Conservation (phyloP, 2,329 filamentous ascomycete species). For the Allantophomopsis lycopodina region DNA sequence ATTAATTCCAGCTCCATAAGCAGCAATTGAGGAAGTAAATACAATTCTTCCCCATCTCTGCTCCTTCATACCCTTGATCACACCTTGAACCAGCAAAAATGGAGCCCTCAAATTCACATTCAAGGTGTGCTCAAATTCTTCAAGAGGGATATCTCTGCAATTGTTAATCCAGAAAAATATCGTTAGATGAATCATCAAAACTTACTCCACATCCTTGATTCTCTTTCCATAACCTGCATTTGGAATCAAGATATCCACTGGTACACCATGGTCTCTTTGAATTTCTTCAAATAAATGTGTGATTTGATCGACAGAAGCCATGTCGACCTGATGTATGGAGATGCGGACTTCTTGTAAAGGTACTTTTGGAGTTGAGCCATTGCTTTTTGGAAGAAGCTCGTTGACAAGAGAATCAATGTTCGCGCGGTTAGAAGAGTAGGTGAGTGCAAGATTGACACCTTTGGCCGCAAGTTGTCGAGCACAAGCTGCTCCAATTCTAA, state of each 20-base stretch:
- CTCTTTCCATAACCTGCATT: conserved; percentile 55
- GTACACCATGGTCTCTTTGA: conserved; percentile 32
- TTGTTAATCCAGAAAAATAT: not conserved
- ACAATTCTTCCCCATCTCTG: conserved; percentile 20
- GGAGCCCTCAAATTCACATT: conserved; percentile 13
- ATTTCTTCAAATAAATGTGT: conserved; percentile 39
- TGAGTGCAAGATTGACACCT: conserved; percentile 41
- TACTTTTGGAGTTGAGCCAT: conserved; percentile 8
- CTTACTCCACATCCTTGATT: conserved; percentile 20
- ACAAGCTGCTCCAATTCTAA: conserved; percentile 45
- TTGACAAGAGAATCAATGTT: conserved; percentile 22
- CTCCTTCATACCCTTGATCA: conserved; percentile 20
- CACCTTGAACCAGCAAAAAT: conserved; percentile 13
- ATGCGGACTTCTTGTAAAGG: conserved; percentile 25
- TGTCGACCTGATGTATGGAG: conserved; percentile 42
- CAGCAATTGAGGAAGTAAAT: conserved; percentile 11
- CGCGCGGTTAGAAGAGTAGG: conserved; percentile 35
- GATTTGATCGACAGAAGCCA: conserved; percentile 37
- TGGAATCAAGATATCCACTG: conserved; percentile 45
- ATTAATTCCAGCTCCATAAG: conserved; percentile 12
- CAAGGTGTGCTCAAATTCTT: conserved; percentile 14
- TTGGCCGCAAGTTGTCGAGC: conserved; percentile 37
- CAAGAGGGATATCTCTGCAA: conserved; percentile 10
- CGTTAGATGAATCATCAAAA: conserved; percentile 2
- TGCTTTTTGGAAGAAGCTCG: conserved; percentile 19